Evolutionary conservation across 768 basidiomycete species (phyloP), one percentile per base, ranked within the genome.

Genomic region (Peribolospora baueri): DNA sequence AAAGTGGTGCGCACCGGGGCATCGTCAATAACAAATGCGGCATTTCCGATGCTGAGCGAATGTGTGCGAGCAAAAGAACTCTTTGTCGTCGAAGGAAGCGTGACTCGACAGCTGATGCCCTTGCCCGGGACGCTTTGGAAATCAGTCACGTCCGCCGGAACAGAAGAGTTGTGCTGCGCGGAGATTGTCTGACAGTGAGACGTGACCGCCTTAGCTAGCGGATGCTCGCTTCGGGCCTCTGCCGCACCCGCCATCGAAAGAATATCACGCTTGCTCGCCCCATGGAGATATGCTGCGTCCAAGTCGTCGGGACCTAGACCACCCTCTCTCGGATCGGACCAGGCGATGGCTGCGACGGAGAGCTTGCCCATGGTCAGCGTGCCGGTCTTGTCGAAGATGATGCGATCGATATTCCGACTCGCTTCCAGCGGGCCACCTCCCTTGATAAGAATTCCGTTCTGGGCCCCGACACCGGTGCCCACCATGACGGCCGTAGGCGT

Each of bases 401-500:
- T 78, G 10, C 78, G 74, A 65, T 79, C 78, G 62, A 97, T 78
- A 52, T 74, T 73, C 60, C 76, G 79, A 67, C 86, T 87, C 3
- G 85, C 87, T 65, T 98, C 93, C 38, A 98, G 72, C 3, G 93
- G 90, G 10, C 82, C 74, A 2, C 90, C 93, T 25, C 93, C 90
- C 66, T 98, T 98, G 76, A 98, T 97, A 49, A 98, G 70, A 57
- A 98, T 97, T 0, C 93, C 91, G 62, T 97, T 91, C 70, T 82
- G 76, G 7, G 93, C 93, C 2, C 93, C 93, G 55, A 97, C 79
- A 1, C 93, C 93, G 0, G 91, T 97, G 13, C 93, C 93, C 41
- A 97, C 93, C 93, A 97, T 97, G 68, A 97, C 87, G 2, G 91
- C 93, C 0, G 93, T 97, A 1, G 93, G 93, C 0, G 91, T 97